Percentiles rank a stretch among this genome's conserved stretches.
Evolutionary conservation across 2,329 filamentous ascomycete genomes (phyloP).

Genomic region (Zymoseptoria brevis): DNA sequence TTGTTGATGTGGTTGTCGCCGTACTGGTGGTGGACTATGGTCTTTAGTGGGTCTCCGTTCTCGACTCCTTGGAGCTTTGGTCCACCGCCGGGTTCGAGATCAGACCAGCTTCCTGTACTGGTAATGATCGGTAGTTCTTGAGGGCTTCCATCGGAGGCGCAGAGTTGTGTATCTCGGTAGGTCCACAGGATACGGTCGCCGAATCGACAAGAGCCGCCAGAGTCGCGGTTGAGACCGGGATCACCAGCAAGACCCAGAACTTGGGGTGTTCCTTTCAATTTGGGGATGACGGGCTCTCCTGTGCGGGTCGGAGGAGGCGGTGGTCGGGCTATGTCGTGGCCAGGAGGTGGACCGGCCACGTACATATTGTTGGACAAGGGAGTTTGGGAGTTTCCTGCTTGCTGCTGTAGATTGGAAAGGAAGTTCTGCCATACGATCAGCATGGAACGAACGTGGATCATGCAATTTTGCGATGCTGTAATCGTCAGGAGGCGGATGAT

Average conservation of each 20-base stretch:
- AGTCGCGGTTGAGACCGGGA: constrained; percentile 12
- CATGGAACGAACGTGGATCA: neutral
- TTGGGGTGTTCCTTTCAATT: constrained; percentile 8
- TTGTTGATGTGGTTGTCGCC: constrained; percentile 7
- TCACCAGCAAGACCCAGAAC: constrained; percentile 11
- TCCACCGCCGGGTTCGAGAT: constrained; percentile 7
- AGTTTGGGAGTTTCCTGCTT: neutral
- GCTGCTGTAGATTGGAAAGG: neutral
- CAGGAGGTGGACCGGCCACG: neutral
- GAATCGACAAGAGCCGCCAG: constrained; percentile 11
- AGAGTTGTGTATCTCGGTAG: constrained; percentile 13
- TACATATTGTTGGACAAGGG: neutral
- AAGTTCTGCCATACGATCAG: neutral
- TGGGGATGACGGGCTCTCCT: constrained; percentile 8
- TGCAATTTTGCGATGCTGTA: neutral
- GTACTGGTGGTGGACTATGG: constrained; percentile 8
- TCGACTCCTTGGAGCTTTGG: constrained; percentile 7
- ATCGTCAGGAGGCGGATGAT: neutral
- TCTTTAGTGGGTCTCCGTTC: constrained; percentile 2
- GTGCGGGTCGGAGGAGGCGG: neutral
- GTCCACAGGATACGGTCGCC: constrained; percentile 14
- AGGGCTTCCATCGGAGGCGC: constrained; percentile 8
- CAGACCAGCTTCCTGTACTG: constrained; percentile 14
- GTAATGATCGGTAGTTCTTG: constrained; percentile 14
- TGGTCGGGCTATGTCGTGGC: neutral